A percentile compares a stretch with the other conserved stretches of the same genome.
phyloP scores from a whole-genome alignment of 1,284 basidiomycete species.

The Kwoniella shivajii region DNA sequence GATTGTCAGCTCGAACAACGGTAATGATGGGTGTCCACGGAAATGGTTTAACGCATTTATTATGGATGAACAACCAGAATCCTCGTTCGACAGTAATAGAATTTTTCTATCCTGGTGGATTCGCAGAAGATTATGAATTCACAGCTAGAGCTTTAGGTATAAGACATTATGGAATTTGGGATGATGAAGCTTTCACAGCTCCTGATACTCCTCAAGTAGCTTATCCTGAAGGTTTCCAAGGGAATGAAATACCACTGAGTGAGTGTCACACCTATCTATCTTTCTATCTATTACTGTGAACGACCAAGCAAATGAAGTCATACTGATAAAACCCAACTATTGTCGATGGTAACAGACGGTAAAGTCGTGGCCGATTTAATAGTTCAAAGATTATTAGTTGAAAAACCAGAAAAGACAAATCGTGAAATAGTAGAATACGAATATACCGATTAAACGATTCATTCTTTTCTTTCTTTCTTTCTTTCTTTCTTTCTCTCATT shows the following conservation, averaged over 20 bases:
- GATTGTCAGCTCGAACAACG: constrained; percentile 74
- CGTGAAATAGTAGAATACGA: constrained; percentile 2
- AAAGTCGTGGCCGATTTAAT: constrained; percentile 51
- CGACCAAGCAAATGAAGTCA: not conserved
- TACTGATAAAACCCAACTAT: not conserved
- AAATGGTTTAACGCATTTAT: constrained; percentile 71
- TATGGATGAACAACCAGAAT: constrained; percentile 67
- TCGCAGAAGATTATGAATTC: constrained; percentile 75
- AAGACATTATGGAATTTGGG: constrained; percentile 75
- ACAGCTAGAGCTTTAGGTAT: constrained; percentile 67
- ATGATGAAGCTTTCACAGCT: constrained; percentile 65
- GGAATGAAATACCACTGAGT: constrained; percentile 60
- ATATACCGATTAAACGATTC: not conserved
- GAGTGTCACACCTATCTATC: constrained; percentile 15
- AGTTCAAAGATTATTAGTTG: constrained; percentile 48
- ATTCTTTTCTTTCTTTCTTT: no score
- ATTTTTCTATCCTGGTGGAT: constrained; percentile 73
- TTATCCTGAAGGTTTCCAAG: constrained; percentile 55
- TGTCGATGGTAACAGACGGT: constrained; percentile 47
- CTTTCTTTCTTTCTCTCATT: no score
- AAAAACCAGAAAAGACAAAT: constrained; percentile 17
- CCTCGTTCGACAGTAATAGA: constrained; percentile 62
- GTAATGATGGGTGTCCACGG: constrained; percentile 79
- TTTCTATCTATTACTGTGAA: not conserved
- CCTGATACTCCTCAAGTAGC: constrained; percentile 58